Percentiles rank a stretch among this genome's conserved stretches.
phyloP scores from a whole-genome alignment of 1,284 basidiomycete genomes.

The Bjerkandera adusta region DNA sequence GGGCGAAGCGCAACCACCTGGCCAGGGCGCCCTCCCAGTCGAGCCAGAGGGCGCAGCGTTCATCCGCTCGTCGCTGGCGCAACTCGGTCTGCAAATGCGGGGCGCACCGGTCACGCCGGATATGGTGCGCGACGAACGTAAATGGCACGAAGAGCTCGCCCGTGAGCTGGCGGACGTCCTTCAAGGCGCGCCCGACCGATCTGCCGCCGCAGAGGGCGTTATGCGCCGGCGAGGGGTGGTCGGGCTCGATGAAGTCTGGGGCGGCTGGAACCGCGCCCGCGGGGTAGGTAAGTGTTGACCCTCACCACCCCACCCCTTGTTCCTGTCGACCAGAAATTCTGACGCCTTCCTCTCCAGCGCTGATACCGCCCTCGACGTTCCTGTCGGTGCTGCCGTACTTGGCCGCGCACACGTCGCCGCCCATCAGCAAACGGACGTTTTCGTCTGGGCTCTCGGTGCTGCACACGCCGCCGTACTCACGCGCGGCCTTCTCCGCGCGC shows the following conservation, averaged over 20 bases:
- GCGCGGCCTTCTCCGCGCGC: conserved; percentile 62
- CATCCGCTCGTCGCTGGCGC: conserved; percentile 85
- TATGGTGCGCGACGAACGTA: conserved; percentile 83
- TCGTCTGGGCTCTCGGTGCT: conserved; percentile 75
- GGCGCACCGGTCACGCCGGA: conserved; percentile 85
- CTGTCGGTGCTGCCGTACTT: conserved; percentile 72
- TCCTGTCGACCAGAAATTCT: conserved; percentile 3
- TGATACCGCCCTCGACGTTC: conserved; percentile 87
- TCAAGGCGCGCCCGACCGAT: conserved; percentile 41
- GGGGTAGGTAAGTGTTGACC: conserved; percentile 90
- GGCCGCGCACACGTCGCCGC: conserved; percentile 63
- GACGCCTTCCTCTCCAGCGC: conserved; percentile 45
- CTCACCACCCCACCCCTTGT: conserved; percentile 2
- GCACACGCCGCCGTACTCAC: conserved; percentile 77
- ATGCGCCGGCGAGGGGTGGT: conserved; percentile 78
- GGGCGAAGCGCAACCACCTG: conserved; percentile 23
- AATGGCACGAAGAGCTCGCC: conserved; percentile 82
- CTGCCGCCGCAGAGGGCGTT: conserved; percentile 43
- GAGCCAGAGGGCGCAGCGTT: conserved; percentile 83
- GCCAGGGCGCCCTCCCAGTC: conserved; percentile 21
- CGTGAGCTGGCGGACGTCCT: conserved; percentile 81
- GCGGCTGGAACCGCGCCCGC: conserved; percentile 93
- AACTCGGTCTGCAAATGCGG: conserved; percentile 79
- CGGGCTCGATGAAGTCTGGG: conserved; percentile 95
- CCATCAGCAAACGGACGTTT: conserved; percentile 70